A percentile compares a stretch with the other conserved stretches of the same genome.
These are phyloP conservation scores for Leucosporidium creatinivorum DNA, from an alignment of 768 basidiomycete species.

Conservation along the genomic window DNA sequence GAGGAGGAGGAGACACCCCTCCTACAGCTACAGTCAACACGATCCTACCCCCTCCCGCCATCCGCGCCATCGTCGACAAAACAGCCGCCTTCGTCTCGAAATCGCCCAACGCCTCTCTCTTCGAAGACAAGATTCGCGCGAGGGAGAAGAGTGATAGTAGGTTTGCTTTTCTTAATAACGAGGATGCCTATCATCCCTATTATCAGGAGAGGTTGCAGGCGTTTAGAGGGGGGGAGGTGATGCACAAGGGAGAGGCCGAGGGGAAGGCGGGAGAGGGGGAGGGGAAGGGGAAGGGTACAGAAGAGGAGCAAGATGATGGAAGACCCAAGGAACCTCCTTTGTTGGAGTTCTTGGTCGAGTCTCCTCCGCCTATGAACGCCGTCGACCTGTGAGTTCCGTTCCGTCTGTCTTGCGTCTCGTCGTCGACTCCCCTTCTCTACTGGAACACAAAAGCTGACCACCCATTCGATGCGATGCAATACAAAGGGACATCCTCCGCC, in stretches of 20 bases:
- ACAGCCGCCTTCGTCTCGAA: slow-evolving; percentile 86
- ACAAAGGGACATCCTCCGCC: slow-evolving; percentile 78
- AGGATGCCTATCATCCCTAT: slow-evolving; percentile 97
- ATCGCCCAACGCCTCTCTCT: slow-evolving; percentile 68
- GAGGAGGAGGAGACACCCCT: not conserved
- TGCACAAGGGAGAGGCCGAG: slow-evolving; percentile 35
- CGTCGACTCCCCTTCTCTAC: too few relatives aligned
- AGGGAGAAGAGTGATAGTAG: slow-evolving; percentile 93
- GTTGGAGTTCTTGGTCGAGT: slow-evolving; percentile 67
- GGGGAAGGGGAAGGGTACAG: slow-evolving; percentile 40
- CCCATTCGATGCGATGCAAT: too few relatives aligned
- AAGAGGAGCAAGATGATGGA: slow-evolving; percentile 54
- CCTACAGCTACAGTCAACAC: slow-evolving; percentile 38
- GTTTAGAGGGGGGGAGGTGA: slow-evolving; percentile 57
- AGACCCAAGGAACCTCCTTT: slow-evolving; percentile 57
- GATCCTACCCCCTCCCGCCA: slow-evolving; percentile 92
- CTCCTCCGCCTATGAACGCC: slow-evolving; percentile 75
- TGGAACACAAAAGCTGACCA: too few relatives aligned
- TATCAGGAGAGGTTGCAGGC: slow-evolving; percentile 87
- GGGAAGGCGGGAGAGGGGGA: slow-evolving; percentile 2
- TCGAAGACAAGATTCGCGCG: slow-evolving; percentile 95
- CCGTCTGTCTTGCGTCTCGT: too few relatives aligned
- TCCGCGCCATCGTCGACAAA: slow-evolving; percentile 95
- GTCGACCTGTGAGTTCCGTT: slow-evolving; percentile 88
- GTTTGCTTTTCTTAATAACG: slow-evolving; percentile 95